Base-by-base conservation (phyloP, 169 alveolate genomes). In the Plasmodium adleri region DNA sequence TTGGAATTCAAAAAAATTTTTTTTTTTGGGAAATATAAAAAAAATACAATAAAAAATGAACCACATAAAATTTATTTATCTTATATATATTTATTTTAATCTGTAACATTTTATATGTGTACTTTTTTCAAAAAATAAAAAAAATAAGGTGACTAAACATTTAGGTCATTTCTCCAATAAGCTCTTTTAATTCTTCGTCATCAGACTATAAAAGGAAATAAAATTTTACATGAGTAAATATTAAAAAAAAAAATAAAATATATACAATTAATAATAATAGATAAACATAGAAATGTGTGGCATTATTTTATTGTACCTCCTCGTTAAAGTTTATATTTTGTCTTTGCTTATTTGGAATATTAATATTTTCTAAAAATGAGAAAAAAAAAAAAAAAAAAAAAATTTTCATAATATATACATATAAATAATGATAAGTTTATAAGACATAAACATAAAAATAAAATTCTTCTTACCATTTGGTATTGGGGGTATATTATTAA, bases 101-200 rank as follows among this genome's bases (percentile, higher is more conserved):
- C 45, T 32, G 45, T 32, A 32, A 32, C 45, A 32, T 32, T 32
- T 32, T 32, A 32, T 32, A 32, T 32, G 45, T 32, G 45, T 32
- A 32, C 45, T 32, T 32, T 32, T 32, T 32, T 32, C 45, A 3
- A 32, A 32, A 3, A 32, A 32, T 32, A 32, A 32, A 32, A 32
- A 32, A 32, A 32, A 32, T 5, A 32, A 32, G 45, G 45, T 32
- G 7, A 32, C 6, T 32, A 32, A 32, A 56, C 17, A 56, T 56
- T 56, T 71, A 83, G 12, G 80, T 83, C 91, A 83, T 83, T 83
- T 83, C 91, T 83, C 91, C 91, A 39, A 83, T 83, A 13, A 83
- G 85, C 28, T 83, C 91, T 62, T 83, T 83, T 64, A 83, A 67
- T 24, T 83, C 91, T 68, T 83, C 91, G 72, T 83, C 91, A 22